Evolutionary conservation across 2,329 filamentous ascomycete genomes (phyloP).

Genomic region (Tympanopsis confertula): DNA sequence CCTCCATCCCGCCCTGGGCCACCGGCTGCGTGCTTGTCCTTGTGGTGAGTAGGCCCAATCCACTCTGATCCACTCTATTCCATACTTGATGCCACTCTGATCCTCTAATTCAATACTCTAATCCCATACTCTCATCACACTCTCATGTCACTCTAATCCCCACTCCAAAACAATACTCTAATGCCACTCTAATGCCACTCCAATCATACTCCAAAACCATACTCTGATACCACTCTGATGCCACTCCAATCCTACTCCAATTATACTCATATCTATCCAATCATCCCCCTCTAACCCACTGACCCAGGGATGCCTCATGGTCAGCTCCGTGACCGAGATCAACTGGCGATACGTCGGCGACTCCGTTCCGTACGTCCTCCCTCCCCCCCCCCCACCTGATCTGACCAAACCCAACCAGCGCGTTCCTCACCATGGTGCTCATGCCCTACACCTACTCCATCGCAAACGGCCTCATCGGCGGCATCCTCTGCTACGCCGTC

Average conservation of each 20-base stretch:
- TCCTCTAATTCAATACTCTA: background rate
- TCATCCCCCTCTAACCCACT: slow-evolving; percentile 1
- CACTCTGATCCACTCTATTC: too few relatives aligned
- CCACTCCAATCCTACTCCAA: too few relatives aligned
- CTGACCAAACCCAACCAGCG: slow-evolving; percentile 16
- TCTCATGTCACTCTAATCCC: too few relatives aligned
- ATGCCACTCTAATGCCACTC: too few relatives aligned
- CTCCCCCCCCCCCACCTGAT: background rate
- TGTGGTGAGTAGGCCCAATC: slow-evolving; percentile 44
- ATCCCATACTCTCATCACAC: too few relatives aligned
- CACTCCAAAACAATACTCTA: too few relatives aligned
- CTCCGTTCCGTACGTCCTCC: slow-evolving; percentile 48
- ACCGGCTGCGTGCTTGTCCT: slow-evolving; percentile 77
- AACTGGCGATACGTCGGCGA: slow-evolving; percentile 84
- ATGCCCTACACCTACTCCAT: slow-evolving; percentile 91
- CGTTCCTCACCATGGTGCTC: slow-evolving; percentile 70
- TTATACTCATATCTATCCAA: background rate
- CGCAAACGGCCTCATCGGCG: slow-evolving; percentile 73
- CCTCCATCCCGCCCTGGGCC: slow-evolving; percentile 79
- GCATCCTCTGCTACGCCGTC: slow-evolving; percentile 64
- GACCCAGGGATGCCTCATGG: slow-evolving; percentile 74
- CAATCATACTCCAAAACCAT: too few relatives aligned
- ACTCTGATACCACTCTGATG: too few relatives aligned
- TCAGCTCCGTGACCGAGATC: slow-evolving; percentile 65
- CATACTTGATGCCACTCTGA: background rate